Conservation (phyloP, 2,329 filamentous ascomycete genomes). For the Claviceps sp. region DNA sequence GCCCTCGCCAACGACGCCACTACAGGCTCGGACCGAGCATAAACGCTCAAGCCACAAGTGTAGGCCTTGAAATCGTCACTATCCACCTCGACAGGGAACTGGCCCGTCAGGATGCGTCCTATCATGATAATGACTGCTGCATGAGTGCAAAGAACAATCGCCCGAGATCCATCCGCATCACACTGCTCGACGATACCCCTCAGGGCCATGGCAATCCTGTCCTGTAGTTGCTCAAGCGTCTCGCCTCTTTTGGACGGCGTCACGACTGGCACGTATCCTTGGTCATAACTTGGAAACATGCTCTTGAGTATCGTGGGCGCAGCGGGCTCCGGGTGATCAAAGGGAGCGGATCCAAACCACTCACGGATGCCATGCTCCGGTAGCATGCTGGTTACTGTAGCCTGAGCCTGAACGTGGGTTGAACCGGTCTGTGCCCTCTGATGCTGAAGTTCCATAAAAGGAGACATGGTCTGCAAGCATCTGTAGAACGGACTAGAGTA, state of each 20-base stretch:
- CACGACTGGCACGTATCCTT: constrained; percentile 46
- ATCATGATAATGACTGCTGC: constrained; percentile 81
- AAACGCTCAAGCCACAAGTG: constrained; percentile 69
- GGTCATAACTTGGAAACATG: constrained; percentile 53
- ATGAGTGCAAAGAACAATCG: constrained; percentile 75
- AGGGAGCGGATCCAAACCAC: constrained; percentile 81
- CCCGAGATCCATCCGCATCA: constrained; percentile 54
- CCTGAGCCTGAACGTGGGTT: background rate
- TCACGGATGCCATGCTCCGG: constrained; percentile 55
- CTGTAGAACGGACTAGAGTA: constrained; percentile 83
- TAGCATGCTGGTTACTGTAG: constrained; percentile 27
- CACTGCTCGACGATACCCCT: constrained; percentile 57
- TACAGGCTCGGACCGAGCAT: constrained; percentile 14
- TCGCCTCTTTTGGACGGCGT: constrained; percentile 62
- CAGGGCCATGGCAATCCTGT: constrained; percentile 60
- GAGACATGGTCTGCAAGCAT: constrained; percentile 71
- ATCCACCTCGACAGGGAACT: constrained; percentile 56
- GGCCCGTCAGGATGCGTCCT: constrained; percentile 68
- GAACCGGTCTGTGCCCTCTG: constrained; percentile 2
- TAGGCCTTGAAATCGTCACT: constrained; percentile 75
- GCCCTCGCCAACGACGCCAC: no score
- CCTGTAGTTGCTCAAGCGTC: constrained; percentile 64
- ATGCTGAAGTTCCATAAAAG: constrained; percentile 41
- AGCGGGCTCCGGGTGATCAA: constrained; percentile 72
- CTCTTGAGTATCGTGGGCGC: constrained; percentile 44